Conservation (phyloP, 371 early-diverging fungal species). For the Apophysomyces sp. region DNA sequence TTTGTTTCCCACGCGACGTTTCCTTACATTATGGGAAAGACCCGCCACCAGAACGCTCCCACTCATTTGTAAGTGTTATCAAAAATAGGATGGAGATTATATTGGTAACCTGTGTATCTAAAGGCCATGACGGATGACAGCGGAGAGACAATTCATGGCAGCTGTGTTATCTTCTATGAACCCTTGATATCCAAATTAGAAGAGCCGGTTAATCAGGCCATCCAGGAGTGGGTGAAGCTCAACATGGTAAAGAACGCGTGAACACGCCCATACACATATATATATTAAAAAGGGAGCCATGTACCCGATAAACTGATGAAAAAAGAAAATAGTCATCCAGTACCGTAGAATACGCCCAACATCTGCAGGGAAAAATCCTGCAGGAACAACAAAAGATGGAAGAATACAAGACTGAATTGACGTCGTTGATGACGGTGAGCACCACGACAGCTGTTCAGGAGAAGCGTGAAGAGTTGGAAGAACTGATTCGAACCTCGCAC, state of each 20-base stretch:
- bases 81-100: background rate
- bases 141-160: constrained; percentile 69
- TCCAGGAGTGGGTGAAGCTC: constrained; percentile 50
- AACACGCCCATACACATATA: background rate
- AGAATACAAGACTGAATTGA: constrained; percentile 12
- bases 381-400: constrained; percentile 25
- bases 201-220: constrained; percentile 46
- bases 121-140: constrained; percentile 70
- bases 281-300: background rate
- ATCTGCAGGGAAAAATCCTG: constrained; percentile 44
- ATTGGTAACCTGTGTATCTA: background rate
- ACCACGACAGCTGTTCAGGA: constrained; percentile 24
- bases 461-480: constrained; percentile 28
- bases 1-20: constrained; percentile 78
- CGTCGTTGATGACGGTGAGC: constrained; percentile 12
- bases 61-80: constrained; percentile 62
- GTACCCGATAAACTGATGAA: too few relatives aligned
- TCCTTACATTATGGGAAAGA: constrained; percentile 49
- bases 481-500: constrained; percentile 51
- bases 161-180: constrained; percentile 72
- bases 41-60: constrained; percentile 63
- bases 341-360: constrained; percentile 56
- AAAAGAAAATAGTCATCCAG: constrained; percentile 35
- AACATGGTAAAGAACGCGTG: constrained; percentile 45
- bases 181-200: constrained; percentile 35